Evolutionary conservation across 2,329 filamentous ascomycete species (phyloP).

Genomic region (Cercospora brassicicola): DNA sequence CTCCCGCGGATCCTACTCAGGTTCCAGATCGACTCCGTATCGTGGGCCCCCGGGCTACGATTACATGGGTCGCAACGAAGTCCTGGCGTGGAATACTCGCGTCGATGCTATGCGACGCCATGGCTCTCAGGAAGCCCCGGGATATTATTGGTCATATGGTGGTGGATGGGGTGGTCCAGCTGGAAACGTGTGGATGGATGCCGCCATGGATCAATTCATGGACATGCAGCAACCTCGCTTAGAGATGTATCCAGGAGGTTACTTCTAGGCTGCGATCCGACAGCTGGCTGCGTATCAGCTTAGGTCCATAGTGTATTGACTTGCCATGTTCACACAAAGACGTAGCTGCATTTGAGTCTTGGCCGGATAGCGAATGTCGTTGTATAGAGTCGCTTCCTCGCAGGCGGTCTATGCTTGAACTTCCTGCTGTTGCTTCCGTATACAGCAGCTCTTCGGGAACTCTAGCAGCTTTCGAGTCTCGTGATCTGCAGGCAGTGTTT

Average conservation of each 20-base stretch:
- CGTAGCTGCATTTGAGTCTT: not conserved
- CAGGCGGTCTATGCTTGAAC: not conserved
- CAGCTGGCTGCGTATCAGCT: not conserved
- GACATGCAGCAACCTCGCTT: not conserved
- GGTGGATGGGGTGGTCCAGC: not conserved
- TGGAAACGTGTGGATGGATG: not conserved
- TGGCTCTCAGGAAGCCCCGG: not conserved
- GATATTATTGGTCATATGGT: not conserved
- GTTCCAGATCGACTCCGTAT: not conserved
- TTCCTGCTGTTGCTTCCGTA: not conserved
- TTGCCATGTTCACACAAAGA: not conserved
- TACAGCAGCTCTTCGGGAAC: conserved; percentile 19
- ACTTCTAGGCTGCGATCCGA: not conserved
- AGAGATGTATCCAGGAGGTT: not conserved
- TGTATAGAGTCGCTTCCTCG: not conserved
- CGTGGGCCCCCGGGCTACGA: not conserved
- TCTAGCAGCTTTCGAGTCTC: conserved; percentile 18
- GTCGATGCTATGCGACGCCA: not conserved
- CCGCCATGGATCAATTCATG: not conserved
- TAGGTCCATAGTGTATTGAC: not conserved
- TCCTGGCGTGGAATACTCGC: not conserved
- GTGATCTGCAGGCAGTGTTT: conserved; percentile 12
- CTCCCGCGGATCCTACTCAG: not conserved
- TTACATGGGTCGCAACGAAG: not conserved
- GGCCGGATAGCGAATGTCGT: not conserved